A percentile compares a stretch with the other conserved stretches of the same genome.
Evolutionary conservation across 495 filamentous ascomycete genomes (phyloP).

Genomic region (Pseudevernia furfuracea): DNA sequence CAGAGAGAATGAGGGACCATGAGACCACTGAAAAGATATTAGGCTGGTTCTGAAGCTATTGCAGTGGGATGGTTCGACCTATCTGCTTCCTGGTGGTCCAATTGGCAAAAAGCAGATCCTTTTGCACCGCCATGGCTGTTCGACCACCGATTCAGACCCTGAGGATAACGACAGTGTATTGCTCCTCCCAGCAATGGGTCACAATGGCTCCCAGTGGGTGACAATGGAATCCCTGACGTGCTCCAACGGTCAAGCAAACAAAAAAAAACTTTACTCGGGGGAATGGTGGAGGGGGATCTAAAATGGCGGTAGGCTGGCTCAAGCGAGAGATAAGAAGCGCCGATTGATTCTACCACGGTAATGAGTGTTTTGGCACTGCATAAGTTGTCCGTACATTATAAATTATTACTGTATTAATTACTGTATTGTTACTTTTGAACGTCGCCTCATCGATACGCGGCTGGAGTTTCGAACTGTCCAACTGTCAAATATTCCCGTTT

Average conservation of each 20-base stretch:
- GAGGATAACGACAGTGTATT: conserved; percentile 17
- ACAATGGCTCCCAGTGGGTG: conserved; percentile 4
- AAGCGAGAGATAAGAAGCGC: conserved; percentile 2
- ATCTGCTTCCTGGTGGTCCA: conserved; percentile 18
- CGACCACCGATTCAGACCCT: neutral
- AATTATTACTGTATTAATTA: too few species aligned
- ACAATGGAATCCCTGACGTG: neutral
- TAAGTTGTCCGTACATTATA: too few species aligned
- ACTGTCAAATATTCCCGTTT: too few species aligned
- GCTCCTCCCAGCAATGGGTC: conserved; percentile 1
- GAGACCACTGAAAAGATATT: conserved; percentile 52
- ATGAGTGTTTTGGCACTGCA: too few species aligned
- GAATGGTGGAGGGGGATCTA: too few species aligned
- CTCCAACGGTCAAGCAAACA: neutral
- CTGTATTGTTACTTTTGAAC: too few species aligned
- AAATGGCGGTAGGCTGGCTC: neutral
- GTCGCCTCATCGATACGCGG: too few species aligned
- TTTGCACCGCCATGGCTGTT: conserved; percentile 10
- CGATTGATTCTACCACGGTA: too few species aligned
- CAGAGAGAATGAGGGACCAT: conserved; percentile 67
- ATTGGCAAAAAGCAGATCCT: conserved; percentile 17
- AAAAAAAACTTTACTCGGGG: too few species aligned
- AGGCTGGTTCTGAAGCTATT: neutral
- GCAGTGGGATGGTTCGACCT: conserved; percentile 6
- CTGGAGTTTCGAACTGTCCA: too few species aligned